phyloP scores from a whole-genome alignment of 441 rosid genomes.

The Omphalea diandra region DNA sequence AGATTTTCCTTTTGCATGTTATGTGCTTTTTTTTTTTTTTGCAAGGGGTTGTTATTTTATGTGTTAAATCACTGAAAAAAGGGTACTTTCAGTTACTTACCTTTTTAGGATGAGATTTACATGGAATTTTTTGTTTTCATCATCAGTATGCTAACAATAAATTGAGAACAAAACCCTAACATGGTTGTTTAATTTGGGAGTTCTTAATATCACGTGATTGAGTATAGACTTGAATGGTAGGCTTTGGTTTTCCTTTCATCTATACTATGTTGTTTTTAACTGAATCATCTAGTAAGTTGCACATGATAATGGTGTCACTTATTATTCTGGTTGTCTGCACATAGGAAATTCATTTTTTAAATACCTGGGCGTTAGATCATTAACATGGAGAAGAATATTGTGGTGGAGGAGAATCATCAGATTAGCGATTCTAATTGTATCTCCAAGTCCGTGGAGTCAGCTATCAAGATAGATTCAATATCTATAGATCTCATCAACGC shows the following conservation, averaged over 20 bases:
- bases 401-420: conserved; percentile 36
- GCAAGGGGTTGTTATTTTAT: conserved; percentile 51
- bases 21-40: conserved; percentile 22
- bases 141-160: neutral
- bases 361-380: conserved; percentile 24
- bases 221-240: conserved; percentile 20
- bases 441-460: conserved; percentile 45
- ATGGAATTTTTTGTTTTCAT: conserved; percentile 4
- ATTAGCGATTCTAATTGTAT: conserved; percentile 31
- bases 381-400: conserved; percentile 34
- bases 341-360: conserved; percentile 23
- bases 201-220: too few species aligned
- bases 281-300: neutral
- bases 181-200: neutral
- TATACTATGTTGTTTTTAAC: neutral
- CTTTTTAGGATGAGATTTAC: conserved; percentile 9
- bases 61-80: conserved; percentile 32
- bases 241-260: conserved; percentile 2
- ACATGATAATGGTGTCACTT: conserved; percentile 16
- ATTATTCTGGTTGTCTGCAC: conserved; percentile 14
- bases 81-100: conserved; percentile 5
- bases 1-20: conserved; percentile 21
- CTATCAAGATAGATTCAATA: conserved; percentile 67
- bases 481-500: conserved; percentile 57
- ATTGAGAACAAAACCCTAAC: neutral